Conservation (phyloP, 2,329 filamentous ascomycete species). For the Venturiaceae sp. region DNA sequence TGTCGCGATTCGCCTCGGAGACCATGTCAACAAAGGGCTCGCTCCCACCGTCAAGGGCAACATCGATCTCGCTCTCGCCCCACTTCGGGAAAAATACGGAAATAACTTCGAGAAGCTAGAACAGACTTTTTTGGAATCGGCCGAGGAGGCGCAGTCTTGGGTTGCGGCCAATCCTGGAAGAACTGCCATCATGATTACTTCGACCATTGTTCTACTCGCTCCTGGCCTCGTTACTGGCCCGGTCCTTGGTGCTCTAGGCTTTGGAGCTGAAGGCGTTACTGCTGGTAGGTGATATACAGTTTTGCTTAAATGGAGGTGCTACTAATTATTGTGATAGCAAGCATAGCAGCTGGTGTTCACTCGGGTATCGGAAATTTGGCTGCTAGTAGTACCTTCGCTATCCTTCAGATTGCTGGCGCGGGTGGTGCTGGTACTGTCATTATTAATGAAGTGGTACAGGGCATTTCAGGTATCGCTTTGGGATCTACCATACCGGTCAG, state of each 20-base stretch:
- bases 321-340: background rate
- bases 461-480: background rate
- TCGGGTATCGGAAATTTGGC: background rate
- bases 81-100: background rate
- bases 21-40: background rate
- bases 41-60: background rate
- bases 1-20: background rate
- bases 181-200: background rate
- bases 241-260: background rate
- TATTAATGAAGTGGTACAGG: background rate
- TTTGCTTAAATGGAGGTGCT: background rate
- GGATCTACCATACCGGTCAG: background rate
- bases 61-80: background rate
- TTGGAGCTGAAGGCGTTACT: background rate
- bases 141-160: background rate
- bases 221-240: background rate
- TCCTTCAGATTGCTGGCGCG: slow-evolving; percentile 1
- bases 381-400: background rate
- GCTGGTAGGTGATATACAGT: background rate
- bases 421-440: background rate
- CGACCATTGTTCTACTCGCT: background rate
- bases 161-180: background rate
- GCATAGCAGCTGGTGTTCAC: background rate
- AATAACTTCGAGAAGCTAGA: background rate
- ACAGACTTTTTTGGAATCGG: background rate